Conservation (phyloP, 1,284 basidiomycete genomes). For the Naganishia liquefaciens region DNA sequence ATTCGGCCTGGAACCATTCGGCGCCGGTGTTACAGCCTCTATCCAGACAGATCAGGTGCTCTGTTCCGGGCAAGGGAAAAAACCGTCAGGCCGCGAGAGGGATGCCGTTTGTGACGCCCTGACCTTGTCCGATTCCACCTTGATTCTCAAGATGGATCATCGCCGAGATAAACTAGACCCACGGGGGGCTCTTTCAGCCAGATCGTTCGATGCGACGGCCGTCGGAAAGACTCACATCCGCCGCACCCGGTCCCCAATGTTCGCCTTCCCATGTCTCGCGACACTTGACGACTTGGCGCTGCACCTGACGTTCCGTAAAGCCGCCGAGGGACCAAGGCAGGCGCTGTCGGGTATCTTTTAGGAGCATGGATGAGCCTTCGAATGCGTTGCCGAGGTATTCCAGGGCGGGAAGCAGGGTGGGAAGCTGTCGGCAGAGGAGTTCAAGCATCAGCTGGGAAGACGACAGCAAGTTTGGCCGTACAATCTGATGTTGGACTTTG, state of each 20-base stretch:
- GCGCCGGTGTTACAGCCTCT: conserved; percentile 45
- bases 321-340: conserved; percentile 17
- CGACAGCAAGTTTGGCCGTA: conserved; percentile 33
- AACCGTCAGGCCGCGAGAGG: not conserved
- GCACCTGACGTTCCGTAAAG: not conserved
- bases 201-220: not conserved
- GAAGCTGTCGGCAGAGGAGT: conserved; percentile 35
- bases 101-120: not conserved
- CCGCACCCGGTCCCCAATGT: conserved; percentile 28
- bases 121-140: conserved; percentile 48
- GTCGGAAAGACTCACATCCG: conserved; percentile 34
- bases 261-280: conserved; percentile 23
- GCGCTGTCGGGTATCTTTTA: conserved; percentile 17
- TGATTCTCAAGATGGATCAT: conserved; percentile 42
- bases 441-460: conserved; percentile 35
- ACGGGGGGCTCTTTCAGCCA: conserved; percentile 36
- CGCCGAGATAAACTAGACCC: conserved; percentile 13
- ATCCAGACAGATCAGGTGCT: conserved; percentile 50
- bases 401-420: conserved; percentile 28
- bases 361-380: conserved; percentile 34
- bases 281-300: conserved; percentile 6
- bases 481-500: conserved; percentile 45
- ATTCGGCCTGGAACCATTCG: conserved; percentile 43
- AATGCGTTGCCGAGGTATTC: conserved; percentile 33
- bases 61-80: conserved; percentile 33